These are phyloP conservation scores for Bipolaris zeicola DNA, from an alignment of 2,329 filamentous ascomycete genomes.

Conservation along the genomic window DNA sequence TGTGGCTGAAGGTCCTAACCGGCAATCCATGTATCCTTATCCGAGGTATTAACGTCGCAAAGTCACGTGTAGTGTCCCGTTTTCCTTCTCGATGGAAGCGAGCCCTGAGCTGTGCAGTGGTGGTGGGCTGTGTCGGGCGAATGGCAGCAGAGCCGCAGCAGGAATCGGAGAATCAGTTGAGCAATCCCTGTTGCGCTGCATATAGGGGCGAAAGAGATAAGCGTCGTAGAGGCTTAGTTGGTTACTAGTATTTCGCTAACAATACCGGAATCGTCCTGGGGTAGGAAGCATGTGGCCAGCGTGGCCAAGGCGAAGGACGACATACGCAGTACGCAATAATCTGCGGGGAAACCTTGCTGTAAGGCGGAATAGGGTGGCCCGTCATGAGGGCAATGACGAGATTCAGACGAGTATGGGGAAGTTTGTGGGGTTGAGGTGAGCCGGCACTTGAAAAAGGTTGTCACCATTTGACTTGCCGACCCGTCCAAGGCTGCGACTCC, in stretches of 20 bases:
- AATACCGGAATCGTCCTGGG: neutral
- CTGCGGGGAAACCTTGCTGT: neutral
- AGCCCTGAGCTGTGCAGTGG: no score
- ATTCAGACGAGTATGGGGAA: neutral
- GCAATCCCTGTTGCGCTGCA: no score
- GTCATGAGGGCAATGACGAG: no score
- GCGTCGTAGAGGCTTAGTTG: neutral
- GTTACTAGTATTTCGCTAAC: no score
- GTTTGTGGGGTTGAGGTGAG: neutral
- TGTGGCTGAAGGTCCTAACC: neutral
- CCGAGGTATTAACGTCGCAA: neutral
- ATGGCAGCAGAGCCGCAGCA: no score
- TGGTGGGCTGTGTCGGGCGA: no score
- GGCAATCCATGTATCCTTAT: neutral
- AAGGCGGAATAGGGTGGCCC: neutral
- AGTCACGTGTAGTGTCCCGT: neutral
- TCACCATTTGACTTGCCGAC: neutral
- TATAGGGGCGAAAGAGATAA: no score
- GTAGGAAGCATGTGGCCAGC: neutral
- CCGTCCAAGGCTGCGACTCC: no score
- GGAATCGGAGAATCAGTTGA: no score
- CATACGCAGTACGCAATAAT: neutral
- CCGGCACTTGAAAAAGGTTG: neutral
- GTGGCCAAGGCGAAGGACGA: neutral
- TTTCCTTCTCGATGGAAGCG: no score